Evolutionary conservation across 352 stramenopile genomes (phyloP), one percentile per base, ranked within the genome.

Genomic region (Plasmopara muralis): DNA sequence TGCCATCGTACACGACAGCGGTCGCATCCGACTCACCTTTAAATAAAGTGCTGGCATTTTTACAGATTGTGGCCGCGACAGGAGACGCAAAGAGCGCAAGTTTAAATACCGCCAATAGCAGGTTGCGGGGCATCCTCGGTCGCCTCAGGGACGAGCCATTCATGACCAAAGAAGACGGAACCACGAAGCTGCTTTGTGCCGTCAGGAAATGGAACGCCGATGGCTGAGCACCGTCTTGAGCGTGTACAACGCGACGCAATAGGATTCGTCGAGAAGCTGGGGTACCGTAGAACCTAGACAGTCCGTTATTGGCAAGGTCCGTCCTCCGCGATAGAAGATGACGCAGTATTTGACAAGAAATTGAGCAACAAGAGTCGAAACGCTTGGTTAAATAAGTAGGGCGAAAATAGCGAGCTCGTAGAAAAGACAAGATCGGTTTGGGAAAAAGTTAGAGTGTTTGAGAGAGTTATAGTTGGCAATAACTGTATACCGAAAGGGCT

Each of bases 1-100:
- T 49, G 6, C 50, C 47, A 55, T 81, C 68, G 59, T 83, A 89
- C 25, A 77, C 75, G 42, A 85, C 64, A 4, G 75, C 77, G 4
- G 72, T 68, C n/a, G 55, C 56, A 29, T 66, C 57, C 2, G 49
- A 57, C 18, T 51, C 50, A 53, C 66, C 71, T 28, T 58, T 41
- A 9, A 84, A 64, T 15, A 87, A 58, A 6, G 66, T 75, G 45
- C 57, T 83, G 37, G 72, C 62, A 31, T 74, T 64, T 9, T 28
- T 44, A 47, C 74, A 85, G 12, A 38, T 34, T 9, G 18, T 35
- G 9, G 50, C 51, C n/a, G 51, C 43, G 8, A 57, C 59, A 10
- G 35, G 37, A 20, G 47, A 52, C 46, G 43, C 31, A 13, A 41
- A n/a, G 7, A 47, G 18, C 33, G 61, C 8, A 15, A 62, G 18